Base-by-base conservation (phyloP, 257 asterid genomes). In the Solanum chmielewskii region DNA sequence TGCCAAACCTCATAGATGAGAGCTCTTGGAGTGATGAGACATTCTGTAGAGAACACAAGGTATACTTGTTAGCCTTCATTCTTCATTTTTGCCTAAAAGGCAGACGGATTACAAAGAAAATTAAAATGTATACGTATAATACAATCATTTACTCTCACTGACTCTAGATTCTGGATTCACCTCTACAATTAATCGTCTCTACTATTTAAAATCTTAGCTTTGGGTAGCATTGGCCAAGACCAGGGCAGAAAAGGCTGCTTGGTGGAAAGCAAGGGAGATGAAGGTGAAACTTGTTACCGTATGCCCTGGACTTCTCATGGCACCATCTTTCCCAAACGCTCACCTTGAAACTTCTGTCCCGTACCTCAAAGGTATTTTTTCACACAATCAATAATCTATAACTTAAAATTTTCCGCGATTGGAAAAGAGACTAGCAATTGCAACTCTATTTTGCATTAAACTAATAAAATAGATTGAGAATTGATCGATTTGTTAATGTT, bases 161-260 rank as follows among this genome's bases (percentile, higher is more conserved):
- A 80, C 11, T 45, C 84, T 80, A 9, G 41, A 47, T 80, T 29
- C 27, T 29, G 11, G 42, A 78, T 45, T 80, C 25, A 7, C 14
- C n/a, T 78, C 9, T 76, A 10, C 83, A 5, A 49, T 21, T 71
- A 33, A 23, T 23, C 83, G 27, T 41, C 37, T 42, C 7, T 37
- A 16, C 7, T 47, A 9, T 15, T 45, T 60, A 18, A 7, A 18
- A 4, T 35, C 3, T 82, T 27, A 90, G 92, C 89, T 90, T 25
- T 90, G 92, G 92, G 87, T 90, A 86, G 92, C 90, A 68, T 82
- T 90, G 86, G 92, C 88, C 14, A 90, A 90, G 80, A 90, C 92
- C 39, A 44, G 88, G 77, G 88, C 92, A 59, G 92, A 90, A 84
- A 88, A 86, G 47, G 86, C 44, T 56, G 92, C 92, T 39, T 90